Conservation (phyloP, 768 basidiomycete genomes). For the Leccinum imitatum region DNA sequence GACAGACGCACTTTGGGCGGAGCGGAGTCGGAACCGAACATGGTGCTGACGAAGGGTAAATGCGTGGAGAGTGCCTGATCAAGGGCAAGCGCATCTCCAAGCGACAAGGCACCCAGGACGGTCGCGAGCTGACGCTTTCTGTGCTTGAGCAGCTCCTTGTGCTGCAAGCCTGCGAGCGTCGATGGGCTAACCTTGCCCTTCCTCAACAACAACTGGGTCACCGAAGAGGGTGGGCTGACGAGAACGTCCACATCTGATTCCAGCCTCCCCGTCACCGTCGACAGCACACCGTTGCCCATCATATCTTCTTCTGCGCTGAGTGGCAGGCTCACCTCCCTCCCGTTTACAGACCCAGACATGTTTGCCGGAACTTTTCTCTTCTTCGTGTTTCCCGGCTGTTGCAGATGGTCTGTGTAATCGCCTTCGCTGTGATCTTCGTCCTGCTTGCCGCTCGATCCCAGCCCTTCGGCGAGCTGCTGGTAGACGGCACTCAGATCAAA, state of each 20-base stretch:
- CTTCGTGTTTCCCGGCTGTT: constrained; percentile 82
- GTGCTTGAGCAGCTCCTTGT: constrained; percentile 69
- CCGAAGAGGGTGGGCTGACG: constrained; percentile 19
- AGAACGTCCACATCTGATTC: constrained; percentile 27
- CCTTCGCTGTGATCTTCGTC: constrained; percentile 57
- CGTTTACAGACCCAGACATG: constrained; percentile 39
- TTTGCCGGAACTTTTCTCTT: constrained; percentile 85
- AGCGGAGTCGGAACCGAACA: constrained; percentile 32
- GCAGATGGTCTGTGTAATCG: constrained; percentile 67
- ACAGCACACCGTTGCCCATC: constrained; percentile 28
- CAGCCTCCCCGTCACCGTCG: constrained; percentile 20
- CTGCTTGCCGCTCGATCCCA: constrained; percentile 32
- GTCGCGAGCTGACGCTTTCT: constrained; percentile 71
- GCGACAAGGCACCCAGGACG: constrained; percentile 64
- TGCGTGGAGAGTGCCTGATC: constrained; percentile 71
- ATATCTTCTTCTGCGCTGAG: constrained; percentile 45
- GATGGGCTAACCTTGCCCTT: constrained; percentile 55
- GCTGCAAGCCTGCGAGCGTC: constrained; percentile 67
- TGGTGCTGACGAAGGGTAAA: constrained; percentile 33
- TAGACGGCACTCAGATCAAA: constrained; percentile 30
- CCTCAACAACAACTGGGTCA: constrained; percentile 21
- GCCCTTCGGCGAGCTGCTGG: constrained; percentile 25
- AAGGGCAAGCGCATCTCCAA: constrained; percentile 68
- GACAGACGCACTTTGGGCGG: constrained; percentile 51
- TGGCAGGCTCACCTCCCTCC: constrained; percentile 42